These are phyloP conservation scores for Leccinellum rugosiceps DNA, from an alignment of 768 basidiomycete species.

Conservation along the genomic window DNA sequence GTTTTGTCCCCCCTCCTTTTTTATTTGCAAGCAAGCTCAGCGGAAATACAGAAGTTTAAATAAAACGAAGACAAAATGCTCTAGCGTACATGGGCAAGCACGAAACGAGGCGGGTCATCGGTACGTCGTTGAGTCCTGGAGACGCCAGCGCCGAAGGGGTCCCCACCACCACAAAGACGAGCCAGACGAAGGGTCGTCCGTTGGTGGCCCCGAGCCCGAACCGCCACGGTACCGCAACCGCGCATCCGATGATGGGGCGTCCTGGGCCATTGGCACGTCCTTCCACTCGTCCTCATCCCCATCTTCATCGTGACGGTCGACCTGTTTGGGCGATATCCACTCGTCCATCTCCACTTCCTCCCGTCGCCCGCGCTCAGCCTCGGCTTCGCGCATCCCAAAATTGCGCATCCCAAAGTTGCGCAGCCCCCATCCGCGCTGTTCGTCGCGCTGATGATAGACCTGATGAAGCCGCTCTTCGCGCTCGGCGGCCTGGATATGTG, in stretches of 20 bases:
- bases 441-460: conserved; percentile 44
- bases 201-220: background rate
- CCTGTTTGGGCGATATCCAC: background rate
- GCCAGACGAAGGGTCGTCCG: conserved; percentile 6
- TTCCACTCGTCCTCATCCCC: conserved; percentile 27
- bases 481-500: conserved; percentile 67
- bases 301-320: background rate
- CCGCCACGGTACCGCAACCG: conserved; percentile 9
- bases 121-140: conserved; percentile 76
- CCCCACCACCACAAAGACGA: conserved; percentile 80
- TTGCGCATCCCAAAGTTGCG: conserved; percentile 58
- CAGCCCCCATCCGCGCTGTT: conserved; percentile 60
- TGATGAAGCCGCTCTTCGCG: conserved; percentile 63
- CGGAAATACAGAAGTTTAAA: background rate
- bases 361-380: conserved; percentile 30
- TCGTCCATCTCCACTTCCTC: conserved; percentile 12
- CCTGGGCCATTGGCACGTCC: conserved; percentile 2
- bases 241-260: background rate
- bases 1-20: background rate
- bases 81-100: background rate
- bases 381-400: conserved; percentile 46
- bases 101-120: conserved; percentile 15
- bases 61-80: too few species aligned
- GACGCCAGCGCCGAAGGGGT: conserved; percentile 67
- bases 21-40: background rate